phyloP scores from a whole-genome alignment of 2,329 filamentous ascomycete genomes.

The Thielaviopsis euricoi region DNA sequence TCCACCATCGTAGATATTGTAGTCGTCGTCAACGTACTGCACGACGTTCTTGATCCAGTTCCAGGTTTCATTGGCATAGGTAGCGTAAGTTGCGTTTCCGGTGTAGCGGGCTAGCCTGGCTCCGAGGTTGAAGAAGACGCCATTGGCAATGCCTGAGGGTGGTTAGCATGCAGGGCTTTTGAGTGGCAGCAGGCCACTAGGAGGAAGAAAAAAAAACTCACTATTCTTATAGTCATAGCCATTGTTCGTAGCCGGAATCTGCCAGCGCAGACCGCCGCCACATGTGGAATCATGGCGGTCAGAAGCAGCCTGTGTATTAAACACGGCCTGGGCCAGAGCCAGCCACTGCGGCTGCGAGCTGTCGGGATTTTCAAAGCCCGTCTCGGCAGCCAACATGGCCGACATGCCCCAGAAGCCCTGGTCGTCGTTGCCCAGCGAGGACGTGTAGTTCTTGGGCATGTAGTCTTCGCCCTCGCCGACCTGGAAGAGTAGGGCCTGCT shows the following conservation, averaged over 20 bases:
- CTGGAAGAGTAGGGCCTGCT: conserved; percentile 40
- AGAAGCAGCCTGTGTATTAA: conserved; percentile 39
- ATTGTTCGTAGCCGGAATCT: conserved; percentile 56
- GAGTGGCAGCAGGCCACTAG: neutral
- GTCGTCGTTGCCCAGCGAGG: conserved; percentile 50
- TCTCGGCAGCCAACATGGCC: conserved; percentile 50
- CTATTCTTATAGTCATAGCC: conserved; percentile 65
- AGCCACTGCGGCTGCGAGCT: conserved; percentile 40
- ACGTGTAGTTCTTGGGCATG: conserved; percentile 42
- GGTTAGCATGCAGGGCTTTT: neutral
- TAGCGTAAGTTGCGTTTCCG: conserved; percentile 44
- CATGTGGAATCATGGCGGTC: conserved; percentile 51
- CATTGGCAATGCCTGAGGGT: conserved; percentile 37
- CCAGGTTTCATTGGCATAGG: conserved; percentile 39
- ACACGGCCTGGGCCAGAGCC: conserved; percentile 53
- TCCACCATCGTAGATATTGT: conserved; percentile 43
- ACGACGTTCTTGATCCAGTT: conserved; percentile 33
- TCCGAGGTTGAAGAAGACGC: conserved; percentile 46
- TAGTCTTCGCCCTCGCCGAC: conserved; percentile 39
- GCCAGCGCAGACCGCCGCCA: conserved; percentile 57
- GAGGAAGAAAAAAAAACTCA: conserved; percentile 16
- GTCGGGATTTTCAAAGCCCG: conserved; percentile 42
- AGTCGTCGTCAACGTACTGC: conserved; percentile 37
- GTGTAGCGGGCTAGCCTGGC: conserved; percentile 59
- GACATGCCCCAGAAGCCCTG: conserved; percentile 56